These are phyloP conservation scores for Mucor sp. DNA, from an alignment of 371 early-diverging fungal species.

Conservation along the genomic window DNA sequence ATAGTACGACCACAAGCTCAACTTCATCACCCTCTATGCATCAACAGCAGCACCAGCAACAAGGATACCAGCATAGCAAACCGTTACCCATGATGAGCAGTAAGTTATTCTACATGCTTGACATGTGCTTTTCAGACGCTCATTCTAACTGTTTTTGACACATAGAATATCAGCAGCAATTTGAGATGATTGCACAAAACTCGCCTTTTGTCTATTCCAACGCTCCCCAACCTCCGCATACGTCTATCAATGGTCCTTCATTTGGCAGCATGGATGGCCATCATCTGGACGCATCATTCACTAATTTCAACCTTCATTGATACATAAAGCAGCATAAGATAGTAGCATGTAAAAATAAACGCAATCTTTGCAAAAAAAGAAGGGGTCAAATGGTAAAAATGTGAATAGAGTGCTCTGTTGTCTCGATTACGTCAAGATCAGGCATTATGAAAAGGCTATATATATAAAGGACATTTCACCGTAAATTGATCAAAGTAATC, in stretches of 20 bases:
- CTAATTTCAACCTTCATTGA: background rate
- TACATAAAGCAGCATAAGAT: background rate
- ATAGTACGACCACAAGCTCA: slow-evolving; percentile 8
- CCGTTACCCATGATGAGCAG: background rate
- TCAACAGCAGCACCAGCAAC: background rate
- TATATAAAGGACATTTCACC: background rate
- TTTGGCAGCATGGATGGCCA: background rate
- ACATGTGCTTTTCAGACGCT: background rate
- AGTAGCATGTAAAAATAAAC: background rate
- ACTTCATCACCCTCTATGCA: background rate
- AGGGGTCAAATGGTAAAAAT: background rate
- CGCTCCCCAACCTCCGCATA: background rate
- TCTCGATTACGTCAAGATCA: background rate
- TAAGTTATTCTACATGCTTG: background rate
- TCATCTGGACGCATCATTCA: background rate
- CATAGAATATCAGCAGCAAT: background rate
- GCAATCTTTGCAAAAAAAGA: background rate
- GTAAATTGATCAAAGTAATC: background rate
- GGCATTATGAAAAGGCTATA: background rate
- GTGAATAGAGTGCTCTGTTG: background rate
- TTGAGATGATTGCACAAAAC: background rate
- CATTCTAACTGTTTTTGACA: background rate
- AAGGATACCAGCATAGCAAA: background rate
- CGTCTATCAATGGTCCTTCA: background rate
- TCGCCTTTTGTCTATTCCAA: slow-evolving; percentile 5